Percentiles rank a stretch among this genome's conserved stretches.
Conservation (phyloP, 441 rosid species). For the Capsella rubella region DNA sequence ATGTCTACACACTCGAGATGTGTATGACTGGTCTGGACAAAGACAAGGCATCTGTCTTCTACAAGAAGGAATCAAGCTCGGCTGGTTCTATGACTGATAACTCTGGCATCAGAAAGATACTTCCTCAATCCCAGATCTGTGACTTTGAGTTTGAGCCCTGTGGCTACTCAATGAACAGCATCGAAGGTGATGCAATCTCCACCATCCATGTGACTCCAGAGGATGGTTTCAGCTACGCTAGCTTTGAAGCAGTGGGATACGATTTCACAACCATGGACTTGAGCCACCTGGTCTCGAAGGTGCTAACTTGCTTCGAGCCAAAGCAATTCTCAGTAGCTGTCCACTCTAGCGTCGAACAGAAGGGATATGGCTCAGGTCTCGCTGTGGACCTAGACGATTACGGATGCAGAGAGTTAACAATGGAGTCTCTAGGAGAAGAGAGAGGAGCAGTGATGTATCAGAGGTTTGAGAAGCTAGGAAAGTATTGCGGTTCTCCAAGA, state of each 20-base stretch:
- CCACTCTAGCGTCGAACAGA: slow-evolving; percentile 42
- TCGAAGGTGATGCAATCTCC: slow-evolving; percentile 61
- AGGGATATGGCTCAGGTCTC: slow-evolving; percentile 37
- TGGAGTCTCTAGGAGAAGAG: slow-evolving; percentile 52
- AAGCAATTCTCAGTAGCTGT: slow-evolving; percentile 66
- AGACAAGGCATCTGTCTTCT: slow-evolving; percentile 64
- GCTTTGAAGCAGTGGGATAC: slow-evolving; percentile 73
- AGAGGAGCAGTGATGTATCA: slow-evolving; percentile 53
- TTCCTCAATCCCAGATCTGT: slow-evolving; percentile 64
- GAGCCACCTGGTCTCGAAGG: slow-evolving; percentile 55
- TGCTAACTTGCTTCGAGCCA: slow-evolving; percentile 63
- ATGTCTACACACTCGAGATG: slow-evolving; percentile 65
- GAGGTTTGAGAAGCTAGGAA: slow-evolving; percentile 51
- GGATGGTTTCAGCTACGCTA: slow-evolving; percentile 80
- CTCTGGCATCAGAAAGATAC: slow-evolving; percentile 67
- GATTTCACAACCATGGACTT: slow-evolving; percentile 50
- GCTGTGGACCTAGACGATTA: slow-evolving; percentile 51
- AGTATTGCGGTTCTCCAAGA: slow-evolving; percentile 56
- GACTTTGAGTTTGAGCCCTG: slow-evolving; percentile 77
- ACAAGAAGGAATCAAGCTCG: slow-evolving; percentile 51
- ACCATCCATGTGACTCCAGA: slow-evolving; percentile 78
- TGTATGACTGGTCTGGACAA: slow-evolving; percentile 73
- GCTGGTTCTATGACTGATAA: slow-evolving; percentile 58
- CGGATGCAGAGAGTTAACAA: slow-evolving; percentile 47
- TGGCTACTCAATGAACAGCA: slow-evolving; percentile 75